Percentiles rank a stretch among this genome's conserved stretches.
phyloP scores from a whole-genome alignment of 2,329 filamentous ascomycete genomes.

The Hymenoscyphus scutula region DNA sequence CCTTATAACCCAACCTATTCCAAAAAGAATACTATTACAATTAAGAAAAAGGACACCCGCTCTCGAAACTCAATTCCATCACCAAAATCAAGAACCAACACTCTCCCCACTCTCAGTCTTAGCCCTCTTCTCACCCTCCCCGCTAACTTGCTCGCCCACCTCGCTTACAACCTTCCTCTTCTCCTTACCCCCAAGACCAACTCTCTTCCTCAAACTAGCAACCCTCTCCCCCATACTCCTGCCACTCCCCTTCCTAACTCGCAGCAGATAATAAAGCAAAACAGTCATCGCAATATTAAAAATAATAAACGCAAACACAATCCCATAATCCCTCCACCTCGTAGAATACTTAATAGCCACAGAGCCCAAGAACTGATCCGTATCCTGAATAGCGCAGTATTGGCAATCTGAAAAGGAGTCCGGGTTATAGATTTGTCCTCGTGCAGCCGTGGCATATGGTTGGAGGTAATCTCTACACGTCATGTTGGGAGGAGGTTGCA shows the following conservation, averaged over 20 bases:
- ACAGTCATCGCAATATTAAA: conserved; percentile 56
- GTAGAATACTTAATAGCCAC: conserved; percentile 54
- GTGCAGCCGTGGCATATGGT: conserved; percentile 46
- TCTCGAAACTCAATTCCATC: no score
- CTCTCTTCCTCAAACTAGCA: not conserved
- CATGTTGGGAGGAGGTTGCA: conserved; percentile 56
- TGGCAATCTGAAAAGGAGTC: conserved; percentile 50
- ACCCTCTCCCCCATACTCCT: not conserved
- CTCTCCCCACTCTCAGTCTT: not conserved
- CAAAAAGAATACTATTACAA: no score
- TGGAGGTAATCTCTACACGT: conserved; percentile 61
- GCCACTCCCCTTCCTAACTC: conserved; percentile 32
- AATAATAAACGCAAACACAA: conserved; percentile 56
- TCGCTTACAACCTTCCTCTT: not conserved
- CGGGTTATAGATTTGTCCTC: conserved; percentile 54
- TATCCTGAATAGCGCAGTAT: conserved; percentile 56
- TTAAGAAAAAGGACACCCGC: no score
- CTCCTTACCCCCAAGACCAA: not conserved
- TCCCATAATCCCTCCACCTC: conserved; percentile 67
- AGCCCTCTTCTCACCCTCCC: not conserved
- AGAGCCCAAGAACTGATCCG: conserved; percentile 49
- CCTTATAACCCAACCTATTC: no score
- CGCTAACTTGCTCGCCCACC: not conserved
- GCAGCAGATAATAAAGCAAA: conserved; percentile 50
- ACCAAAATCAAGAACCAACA: not conserved